Base-by-base conservation (phyloP, 2,329 filamentous ascomycete species). In the Nannizziopsis arthrosporioides region DNA sequence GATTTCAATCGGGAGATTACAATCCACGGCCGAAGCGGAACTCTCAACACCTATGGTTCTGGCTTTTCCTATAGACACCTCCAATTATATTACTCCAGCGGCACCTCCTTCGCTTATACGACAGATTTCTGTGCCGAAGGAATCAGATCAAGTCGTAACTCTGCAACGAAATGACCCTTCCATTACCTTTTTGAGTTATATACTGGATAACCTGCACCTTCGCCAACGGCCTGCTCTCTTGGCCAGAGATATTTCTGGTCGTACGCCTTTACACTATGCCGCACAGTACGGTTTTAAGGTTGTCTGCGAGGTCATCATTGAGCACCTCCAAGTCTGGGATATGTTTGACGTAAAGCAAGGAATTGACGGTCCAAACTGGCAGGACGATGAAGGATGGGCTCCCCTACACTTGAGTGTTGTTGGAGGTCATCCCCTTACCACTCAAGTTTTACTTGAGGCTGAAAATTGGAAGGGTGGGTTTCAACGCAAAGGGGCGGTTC, bases 221-320 rank as follows among this genome's bases (percentile, higher is more conserved):
- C 69, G 76, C 8, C 90, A 96, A 56, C 78, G 82, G 9, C 55
- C 63, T 10, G 82, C 83, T 0, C 70, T 96, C 9, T 46, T 73
- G 65, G 49, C 53, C 9, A 51, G 48, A 38, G 54, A 56, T 44
- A 48, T 55, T 30, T 54, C 53, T 41, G 51, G 53, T 10, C 49
- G 51, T 2, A 55, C 54, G 6, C 54, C 55, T 11, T 46, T 57
- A 10, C 54, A 57, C 44, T 57, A 52, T 46, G 55, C 88, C 2
- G 90, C 92, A 0, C 88, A 96, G 62, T 94, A 93, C 61, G 92
- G 92, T 2, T 88, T 95, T 57, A 85, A 92, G 2, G 78, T 87
- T n/a, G 82, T 95, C 8, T 94, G 87, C 60, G 77, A 94, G 61
- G 75, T 89, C 18, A 77, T 96, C 55, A 89, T 95, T 69, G 80